Conservation (phyloP, 768 basidiomycete genomes). For the Porpolomopsis calyptriformis region DNA sequence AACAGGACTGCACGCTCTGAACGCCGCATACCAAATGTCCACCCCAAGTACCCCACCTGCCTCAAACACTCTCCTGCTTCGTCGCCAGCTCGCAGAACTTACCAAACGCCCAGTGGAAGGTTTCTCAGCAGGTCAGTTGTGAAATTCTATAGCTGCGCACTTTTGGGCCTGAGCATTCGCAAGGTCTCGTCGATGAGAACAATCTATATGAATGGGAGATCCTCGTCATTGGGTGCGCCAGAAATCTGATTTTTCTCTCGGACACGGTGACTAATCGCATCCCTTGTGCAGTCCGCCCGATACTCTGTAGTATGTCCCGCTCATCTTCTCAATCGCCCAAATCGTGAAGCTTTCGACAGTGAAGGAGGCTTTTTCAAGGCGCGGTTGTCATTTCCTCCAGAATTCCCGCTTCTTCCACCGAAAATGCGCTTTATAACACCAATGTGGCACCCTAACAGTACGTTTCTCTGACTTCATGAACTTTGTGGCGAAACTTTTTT, state of each 20-base stretch:
- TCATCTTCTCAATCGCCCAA: slow-evolving; percentile 3
- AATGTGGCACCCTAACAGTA: slow-evolving; percentile 98
- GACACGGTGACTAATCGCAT: slow-evolving; percentile 13
- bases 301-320: slow-evolving; percentile 71
- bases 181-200: slow-evolving; percentile 87
- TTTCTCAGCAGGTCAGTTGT: slow-evolving; percentile 75
- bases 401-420: slow-evolving; percentile 85
- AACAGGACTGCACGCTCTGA: no score
- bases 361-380: slow-evolving; percentile 97
- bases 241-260: slow-evolving; percentile 2
- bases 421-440: slow-evolving; percentile 94
- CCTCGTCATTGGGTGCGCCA: slow-evolving; percentile 78
- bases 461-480: slow-evolving; percentile 1
- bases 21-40: no score
- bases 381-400: slow-evolving; percentile 75
- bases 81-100: slow-evolving; percentile 73
- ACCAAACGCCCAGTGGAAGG: slow-evolving; percentile 92
- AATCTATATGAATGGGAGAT: slow-evolving; percentile 97
- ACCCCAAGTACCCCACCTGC: slow-evolving; percentile 33
- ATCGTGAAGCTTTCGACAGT: slow-evolving; percentile 28
- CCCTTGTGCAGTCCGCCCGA: slow-evolving; percentile 61
- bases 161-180: slow-evolving; percentile 19
- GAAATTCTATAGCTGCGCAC: background rate
- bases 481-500: slow-evolving; percentile 7
- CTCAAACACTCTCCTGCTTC: slow-evolving; percentile 55